These are phyloP conservation scores for Elsinoe fawcettii DNA, from an alignment of 2,329 filamentous ascomycete genomes.

Conservation along the genomic window DNA sequence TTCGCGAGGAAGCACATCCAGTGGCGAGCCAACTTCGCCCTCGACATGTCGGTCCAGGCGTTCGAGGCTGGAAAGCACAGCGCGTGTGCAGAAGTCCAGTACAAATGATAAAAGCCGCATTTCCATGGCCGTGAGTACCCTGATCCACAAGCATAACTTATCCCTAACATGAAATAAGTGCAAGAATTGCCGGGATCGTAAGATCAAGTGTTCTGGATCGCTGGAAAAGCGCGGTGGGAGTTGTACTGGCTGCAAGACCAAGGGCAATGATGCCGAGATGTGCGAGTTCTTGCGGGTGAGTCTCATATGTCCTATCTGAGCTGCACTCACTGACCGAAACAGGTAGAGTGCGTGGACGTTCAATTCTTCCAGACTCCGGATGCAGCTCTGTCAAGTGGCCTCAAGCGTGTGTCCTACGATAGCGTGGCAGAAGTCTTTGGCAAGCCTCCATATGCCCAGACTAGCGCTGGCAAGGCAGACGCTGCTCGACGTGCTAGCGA, in stretches of 20 bases:
- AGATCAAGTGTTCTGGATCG: conserved; percentile 6
- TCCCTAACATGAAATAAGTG: neutral
- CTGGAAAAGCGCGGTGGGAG: neutral
- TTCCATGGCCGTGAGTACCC: conserved; percentile 4
- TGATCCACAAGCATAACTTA: neutral
- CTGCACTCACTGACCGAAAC: neutral
- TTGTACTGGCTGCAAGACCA: neutral
- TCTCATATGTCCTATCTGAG: too few species aligned
- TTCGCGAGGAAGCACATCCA: neutral
- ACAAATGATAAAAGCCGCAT: neutral
- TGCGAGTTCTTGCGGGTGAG: neutral
- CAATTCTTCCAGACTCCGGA: neutral
- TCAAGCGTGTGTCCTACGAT: neutral
- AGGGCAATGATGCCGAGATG: neutral
- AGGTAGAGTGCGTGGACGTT: neutral
- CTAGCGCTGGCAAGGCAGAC: neutral
- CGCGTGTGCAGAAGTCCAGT: neutral
- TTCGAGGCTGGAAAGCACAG: neutral
- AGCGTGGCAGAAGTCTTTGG: neutral
- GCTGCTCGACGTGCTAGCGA: neutral
- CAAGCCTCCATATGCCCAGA: neutral
- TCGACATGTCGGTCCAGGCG: neutral
- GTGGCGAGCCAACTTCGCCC: neutral
- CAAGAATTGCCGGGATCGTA: conserved; percentile 8
- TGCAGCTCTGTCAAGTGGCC: neutral